Conservation (phyloP, 1,139 yeast genomes). For the Starmera stellimalicola region DNA sequence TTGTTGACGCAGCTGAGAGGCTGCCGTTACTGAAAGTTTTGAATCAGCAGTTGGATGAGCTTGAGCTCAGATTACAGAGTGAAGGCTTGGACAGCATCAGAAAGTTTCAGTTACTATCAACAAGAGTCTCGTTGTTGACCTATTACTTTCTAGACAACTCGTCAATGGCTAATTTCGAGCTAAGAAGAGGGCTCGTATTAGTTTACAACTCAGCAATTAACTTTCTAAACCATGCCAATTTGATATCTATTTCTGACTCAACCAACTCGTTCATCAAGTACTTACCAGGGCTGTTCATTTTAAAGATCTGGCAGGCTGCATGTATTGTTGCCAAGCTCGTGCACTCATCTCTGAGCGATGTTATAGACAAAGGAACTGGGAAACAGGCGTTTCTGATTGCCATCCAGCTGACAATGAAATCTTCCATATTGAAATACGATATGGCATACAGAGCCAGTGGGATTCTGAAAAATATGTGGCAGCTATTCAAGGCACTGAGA, state of each 20-base stretch:
- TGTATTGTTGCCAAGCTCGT: constrained; percentile 71
- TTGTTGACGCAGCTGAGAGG: constrained; percentile 56
- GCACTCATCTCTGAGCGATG: constrained; percentile 60
- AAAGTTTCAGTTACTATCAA: constrained; percentile 55
- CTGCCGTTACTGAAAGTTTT: constrained; percentile 66
- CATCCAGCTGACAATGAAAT: constrained; percentile 59
- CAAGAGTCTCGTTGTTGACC: constrained; percentile 71
- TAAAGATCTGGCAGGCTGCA: constrained; percentile 87
- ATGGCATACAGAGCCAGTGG: constrained; percentile 90
- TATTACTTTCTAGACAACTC: constrained; percentile 71
- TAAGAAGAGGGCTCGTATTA: constrained; percentile 65
- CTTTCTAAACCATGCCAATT: constrained; percentile 55
- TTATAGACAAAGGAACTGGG: constrained; percentile 66
- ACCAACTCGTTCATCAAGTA: constrained; percentile 55
- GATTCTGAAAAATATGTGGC: constrained; percentile 93
- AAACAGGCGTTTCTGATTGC: constrained; percentile 64
- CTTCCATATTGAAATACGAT: constrained; percentile 84
- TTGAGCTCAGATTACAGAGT: constrained; percentile 42
- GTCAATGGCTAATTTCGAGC: constrained; percentile 31
- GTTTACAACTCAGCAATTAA: constrained; percentile 74
- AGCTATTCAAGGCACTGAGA: constrained; percentile 39
- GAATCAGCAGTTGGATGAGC: constrained; percentile 61
- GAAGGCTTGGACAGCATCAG: constrained; percentile 54
- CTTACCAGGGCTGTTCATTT: constrained; percentile 74
- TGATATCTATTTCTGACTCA: constrained; percentile 50